Percentiles rank a stretch among this genome's conserved stretches.
phyloP scores from a whole-genome alignment of 2,329 filamentous ascomycete genomes.

The Cercospora sp. region DNA sequence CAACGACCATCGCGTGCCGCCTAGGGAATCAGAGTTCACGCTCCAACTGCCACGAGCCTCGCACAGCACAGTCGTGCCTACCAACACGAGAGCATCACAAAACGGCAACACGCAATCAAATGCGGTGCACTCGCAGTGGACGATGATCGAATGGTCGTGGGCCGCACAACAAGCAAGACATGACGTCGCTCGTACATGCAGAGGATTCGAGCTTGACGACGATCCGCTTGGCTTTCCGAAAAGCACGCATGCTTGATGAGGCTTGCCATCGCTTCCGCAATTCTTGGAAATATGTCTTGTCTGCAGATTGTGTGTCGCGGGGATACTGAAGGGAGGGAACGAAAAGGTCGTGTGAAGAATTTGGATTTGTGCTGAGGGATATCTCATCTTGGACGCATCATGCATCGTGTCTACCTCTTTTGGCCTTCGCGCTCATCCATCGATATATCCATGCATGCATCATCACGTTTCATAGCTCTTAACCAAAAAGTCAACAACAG shows the following conservation, averaged over 20 bases:
- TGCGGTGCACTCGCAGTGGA: background rate
- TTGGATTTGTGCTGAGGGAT: background rate
- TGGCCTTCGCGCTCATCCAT: background rate
- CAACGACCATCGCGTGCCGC: background rate
- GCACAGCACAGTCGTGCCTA: background rate
- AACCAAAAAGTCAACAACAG: background rate
- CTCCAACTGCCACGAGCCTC: background rate
- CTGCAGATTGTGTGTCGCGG: background rate
- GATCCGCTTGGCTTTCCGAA: conserved; percentile 7
- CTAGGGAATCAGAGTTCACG: background rate
- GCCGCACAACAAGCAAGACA: background rate
- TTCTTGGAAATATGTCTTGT: background rate
- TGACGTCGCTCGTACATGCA: conserved; percentile 7
- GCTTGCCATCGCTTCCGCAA: conserved; percentile 1
- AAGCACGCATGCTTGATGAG: conserved; percentile 9
- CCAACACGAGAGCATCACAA: background rate
- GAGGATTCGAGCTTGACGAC: conserved; percentile 6
- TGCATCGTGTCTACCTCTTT: background rate
- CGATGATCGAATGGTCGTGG: background rate
- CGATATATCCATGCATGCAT: background rate
- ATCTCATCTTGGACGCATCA: background rate
- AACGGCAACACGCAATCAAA: background rate
- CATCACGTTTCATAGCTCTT: background rate
- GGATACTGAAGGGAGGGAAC: background rate
- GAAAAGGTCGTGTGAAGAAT: background rate